Evolutionary conservation across 2,329 filamentous ascomycete genomes (phyloP).

Genomic region (Sporothrix euskadiensis): DNA sequence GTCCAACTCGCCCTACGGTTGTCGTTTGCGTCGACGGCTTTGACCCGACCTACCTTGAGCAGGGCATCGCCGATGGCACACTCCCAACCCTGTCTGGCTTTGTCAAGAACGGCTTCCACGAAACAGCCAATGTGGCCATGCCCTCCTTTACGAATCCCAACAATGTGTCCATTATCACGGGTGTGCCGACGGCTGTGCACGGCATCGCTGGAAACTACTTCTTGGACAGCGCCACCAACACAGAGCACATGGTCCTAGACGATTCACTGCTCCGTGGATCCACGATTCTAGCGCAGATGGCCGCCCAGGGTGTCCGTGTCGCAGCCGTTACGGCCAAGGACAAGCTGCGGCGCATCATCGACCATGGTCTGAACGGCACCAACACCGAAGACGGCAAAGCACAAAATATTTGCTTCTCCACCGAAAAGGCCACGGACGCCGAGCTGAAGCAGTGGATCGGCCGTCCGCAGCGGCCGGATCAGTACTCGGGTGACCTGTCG

Average conservation of each 20-base stretch:
- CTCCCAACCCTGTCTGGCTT: conserved; percentile 41
- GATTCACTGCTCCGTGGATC: conserved; percentile 45
- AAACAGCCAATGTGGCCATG: conserved; percentile 44
- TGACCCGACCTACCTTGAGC: conserved; percentile 45
- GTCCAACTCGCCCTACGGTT: conserved; percentile 38
- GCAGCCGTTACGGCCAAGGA: conserved; percentile 49
- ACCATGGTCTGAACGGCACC: conserved; percentile 39
- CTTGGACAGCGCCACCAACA: conserved; percentile 43
- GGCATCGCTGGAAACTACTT: conserved; percentile 49
- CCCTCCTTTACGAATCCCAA: conserved; percentile 50
- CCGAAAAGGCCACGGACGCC: conserved; percentile 40
- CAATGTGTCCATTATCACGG: conserved; percentile 49
- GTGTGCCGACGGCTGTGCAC: conserved; percentile 43
- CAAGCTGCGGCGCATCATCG: conserved; percentile 46
- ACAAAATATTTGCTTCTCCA: conserved; percentile 43
- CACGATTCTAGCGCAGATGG: conserved; percentile 46
- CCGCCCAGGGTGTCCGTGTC: conserved; percentile 43
- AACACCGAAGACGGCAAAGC: conserved; percentile 13
- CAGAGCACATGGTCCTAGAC: conserved; percentile 46
- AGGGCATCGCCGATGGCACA: conserved; percentile 40
- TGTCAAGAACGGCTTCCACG: conserved; percentile 42
- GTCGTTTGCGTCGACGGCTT: conserved; percentile 49
- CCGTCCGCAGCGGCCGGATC: conserved; percentile 38
- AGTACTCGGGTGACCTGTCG: conserved; percentile 48
- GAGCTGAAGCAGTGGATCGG: conserved; percentile 40